Percentiles rank a stretch among this genome's conserved stretches.
Conservation (phyloP, 441 rosid genomes). For the Pelargonium fulgidum region DNA sequence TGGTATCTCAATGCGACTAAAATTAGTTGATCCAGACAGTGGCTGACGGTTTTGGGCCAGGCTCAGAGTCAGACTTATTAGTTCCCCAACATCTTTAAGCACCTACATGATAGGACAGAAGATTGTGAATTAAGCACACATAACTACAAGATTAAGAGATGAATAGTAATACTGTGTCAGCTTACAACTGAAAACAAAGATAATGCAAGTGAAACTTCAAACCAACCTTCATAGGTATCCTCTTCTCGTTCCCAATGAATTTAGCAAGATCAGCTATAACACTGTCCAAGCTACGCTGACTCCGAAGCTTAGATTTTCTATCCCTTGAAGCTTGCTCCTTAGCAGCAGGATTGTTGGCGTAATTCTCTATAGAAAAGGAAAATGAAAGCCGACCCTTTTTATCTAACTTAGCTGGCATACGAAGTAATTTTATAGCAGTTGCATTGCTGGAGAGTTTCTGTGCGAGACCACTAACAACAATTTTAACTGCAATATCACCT, state of each 20-base stretch:
- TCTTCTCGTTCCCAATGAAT: constrained; percentile 59
- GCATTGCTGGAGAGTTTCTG: constrained; percentile 51
- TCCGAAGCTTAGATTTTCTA: constrained; percentile 48
- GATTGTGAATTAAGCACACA: constrained; percentile 17
- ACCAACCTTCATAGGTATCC: constrained; percentile 81
- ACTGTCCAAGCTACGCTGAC: constrained; percentile 55
- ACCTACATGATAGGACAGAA: constrained; percentile 41
- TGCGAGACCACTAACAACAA: constrained; percentile 67
- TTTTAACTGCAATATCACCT: constrained; percentile 65
- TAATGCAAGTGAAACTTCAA: constrained; percentile 10
- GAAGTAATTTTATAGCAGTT: constrained; percentile 45
- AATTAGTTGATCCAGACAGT: constrained; percentile 75
- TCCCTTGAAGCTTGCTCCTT: constrained; percentile 41
- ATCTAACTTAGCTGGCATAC: constrained; percentile 75
- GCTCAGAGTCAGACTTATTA: constrained; percentile 66
- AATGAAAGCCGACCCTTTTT: constrained; percentile 52
- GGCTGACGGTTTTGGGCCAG: constrained; percentile 66
- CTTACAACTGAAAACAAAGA: constrained; percentile 4
- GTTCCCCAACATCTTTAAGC: constrained; percentile 77
- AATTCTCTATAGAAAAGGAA: constrained; percentile 69
- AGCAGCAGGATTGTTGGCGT: constrained; percentile 38
- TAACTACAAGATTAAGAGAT: not conserved
- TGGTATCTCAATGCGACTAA: constrained; percentile 65
- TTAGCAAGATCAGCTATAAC: constrained; percentile 78
- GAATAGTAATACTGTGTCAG: constrained; percentile 11